A percentile compares a stretch with the other conserved stretches of the same genome.
These are phyloP conservation scores for Trypanosoma congolense DNA, from an alignment of 208 protist species.

Conservation along the genomic window DNA sequence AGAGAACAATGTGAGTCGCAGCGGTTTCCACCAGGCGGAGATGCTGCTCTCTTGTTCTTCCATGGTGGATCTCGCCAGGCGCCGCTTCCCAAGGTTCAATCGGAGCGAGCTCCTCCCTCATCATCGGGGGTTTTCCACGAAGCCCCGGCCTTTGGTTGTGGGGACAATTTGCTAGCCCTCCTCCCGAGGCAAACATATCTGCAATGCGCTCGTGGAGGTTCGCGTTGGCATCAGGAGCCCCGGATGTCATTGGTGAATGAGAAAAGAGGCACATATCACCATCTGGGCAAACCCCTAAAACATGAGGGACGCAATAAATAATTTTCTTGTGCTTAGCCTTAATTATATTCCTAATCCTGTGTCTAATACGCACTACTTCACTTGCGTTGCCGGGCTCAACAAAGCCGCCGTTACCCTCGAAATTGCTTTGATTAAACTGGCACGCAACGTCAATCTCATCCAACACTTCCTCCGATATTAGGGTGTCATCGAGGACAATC, in stretches of 20 bases:
- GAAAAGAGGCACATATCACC: slow-evolving; percentile 75
- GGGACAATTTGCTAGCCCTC: slow-evolving; percentile 28
- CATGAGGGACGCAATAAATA: slow-evolving; percentile 69
- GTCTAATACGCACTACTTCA: slow-evolving; percentile 56
- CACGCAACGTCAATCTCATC: slow-evolving; percentile 89
- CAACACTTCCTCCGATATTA: slow-evolving; percentile 78
- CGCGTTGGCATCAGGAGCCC: slow-evolving; percentile 26
- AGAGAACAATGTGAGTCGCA: not conserved
- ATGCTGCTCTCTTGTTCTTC: not conserved
- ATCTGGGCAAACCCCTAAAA: slow-evolving; percentile 75
- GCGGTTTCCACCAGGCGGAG: not conserved
- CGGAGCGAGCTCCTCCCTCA: slow-evolving; percentile 19
- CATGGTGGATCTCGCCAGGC: not conserved
- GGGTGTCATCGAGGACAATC: slow-evolving; percentile 79
- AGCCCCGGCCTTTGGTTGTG: slow-evolving; percentile 59
- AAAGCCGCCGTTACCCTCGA: slow-evolving; percentile 49
- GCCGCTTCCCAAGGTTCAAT: slow-evolving; percentile 30
- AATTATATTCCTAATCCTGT: slow-evolving; percentile 63
- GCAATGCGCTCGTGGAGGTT: slow-evolving; percentile 65
- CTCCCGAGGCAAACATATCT: slow-evolving; percentile 43
- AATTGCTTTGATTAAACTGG: slow-evolving; percentile 88
- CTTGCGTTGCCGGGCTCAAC: slow-evolving; percentile 46
- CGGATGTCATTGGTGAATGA: slow-evolving; percentile 47
- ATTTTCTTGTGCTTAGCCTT: slow-evolving; percentile 40
- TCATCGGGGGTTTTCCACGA: slow-evolving; percentile 75